Conservation (phyloP, 164 flowering plant species). For the Sextonia rubra region DNA sequence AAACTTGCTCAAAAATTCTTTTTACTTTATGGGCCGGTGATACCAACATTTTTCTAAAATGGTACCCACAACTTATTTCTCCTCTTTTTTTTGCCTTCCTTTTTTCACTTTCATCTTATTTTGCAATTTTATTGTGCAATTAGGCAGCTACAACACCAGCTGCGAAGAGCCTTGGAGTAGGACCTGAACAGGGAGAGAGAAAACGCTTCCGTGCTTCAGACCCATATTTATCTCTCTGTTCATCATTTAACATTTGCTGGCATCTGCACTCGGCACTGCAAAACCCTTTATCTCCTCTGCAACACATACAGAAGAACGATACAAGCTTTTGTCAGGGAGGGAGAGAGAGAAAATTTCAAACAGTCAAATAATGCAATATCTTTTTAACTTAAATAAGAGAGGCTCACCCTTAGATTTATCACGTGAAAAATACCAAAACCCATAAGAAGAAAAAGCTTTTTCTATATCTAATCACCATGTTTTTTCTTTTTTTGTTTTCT, state of each 20-base stretch:
- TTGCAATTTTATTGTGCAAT: background rate
- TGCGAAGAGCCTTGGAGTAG: constrained; percentile 28
- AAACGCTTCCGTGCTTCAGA: constrained; percentile 26
- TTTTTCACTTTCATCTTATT: background rate
- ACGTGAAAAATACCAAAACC: too few species aligned
- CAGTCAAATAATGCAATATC: too few species aligned
- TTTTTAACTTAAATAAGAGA: too few species aligned
- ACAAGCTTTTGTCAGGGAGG: too few species aligned
- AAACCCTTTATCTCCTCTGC: constrained; percentile 61
- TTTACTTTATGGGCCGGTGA: background rate
- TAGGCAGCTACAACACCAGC: constrained; percentile 50
- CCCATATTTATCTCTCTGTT: constrained; percentile 36
- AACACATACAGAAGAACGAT: constrained; percentile 10
- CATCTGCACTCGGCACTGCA: constrained; percentile 57
- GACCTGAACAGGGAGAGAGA: constrained; percentile 44
- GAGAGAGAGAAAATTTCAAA: too few species aligned
- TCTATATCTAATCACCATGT: too few species aligned
- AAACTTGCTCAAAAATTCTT: background rate
- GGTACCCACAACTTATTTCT: constrained; percentile 3
- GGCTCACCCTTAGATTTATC: too few species aligned
- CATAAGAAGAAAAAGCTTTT: too few species aligned
- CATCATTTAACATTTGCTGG: constrained; percentile 41
- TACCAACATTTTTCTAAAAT: background rate
- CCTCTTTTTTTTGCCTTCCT: background rate
- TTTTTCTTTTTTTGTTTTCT: too few species aligned